These are phyloP conservation scores for Viridothelium virens DNA, from an alignment of 495 filamentous ascomycete species.

Conservation along the genomic window DNA sequence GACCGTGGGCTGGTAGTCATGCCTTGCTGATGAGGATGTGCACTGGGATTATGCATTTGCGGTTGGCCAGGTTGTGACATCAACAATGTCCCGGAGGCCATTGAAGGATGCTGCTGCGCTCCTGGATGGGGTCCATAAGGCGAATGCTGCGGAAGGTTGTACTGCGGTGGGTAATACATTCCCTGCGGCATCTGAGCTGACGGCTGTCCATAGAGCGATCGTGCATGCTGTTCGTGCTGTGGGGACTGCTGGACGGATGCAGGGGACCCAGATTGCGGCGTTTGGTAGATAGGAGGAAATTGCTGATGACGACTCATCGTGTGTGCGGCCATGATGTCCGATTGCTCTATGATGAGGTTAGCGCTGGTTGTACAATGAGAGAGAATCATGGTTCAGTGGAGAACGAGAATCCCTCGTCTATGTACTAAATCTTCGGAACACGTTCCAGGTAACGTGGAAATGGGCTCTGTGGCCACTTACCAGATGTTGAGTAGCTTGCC, in stretches of 20 bases:
- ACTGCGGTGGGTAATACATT: slow-evolving; percentile 69
- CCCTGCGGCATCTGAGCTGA: slow-evolving; percentile 62
- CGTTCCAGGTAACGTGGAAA: not conserved
- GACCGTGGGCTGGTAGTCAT: slow-evolving; percentile 55
- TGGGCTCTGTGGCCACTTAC: slow-evolving; percentile 23
- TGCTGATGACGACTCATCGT: slow-evolving; percentile 73
- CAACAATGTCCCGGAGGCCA: slow-evolving; percentile 53
- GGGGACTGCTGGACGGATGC: slow-evolving; percentile 82
- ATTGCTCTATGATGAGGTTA: slow-evolving; percentile 50
- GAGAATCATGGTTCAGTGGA: too few relatives aligned
- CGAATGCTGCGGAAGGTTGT: slow-evolving; percentile 66
- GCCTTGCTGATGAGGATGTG: slow-evolving; percentile 42
- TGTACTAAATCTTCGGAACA: too few relatives aligned
- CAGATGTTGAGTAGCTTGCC: slow-evolving; percentile 37
- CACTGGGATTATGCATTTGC: slow-evolving; percentile 42
- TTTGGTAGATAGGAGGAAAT: slow-evolving; percentile 93
- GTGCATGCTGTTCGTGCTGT: slow-evolving; percentile 78
- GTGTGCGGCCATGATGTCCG: slow-evolving; percentile 83
- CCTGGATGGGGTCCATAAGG: slow-evolving; percentile 66
- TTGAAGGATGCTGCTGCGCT: slow-evolving; percentile 57
- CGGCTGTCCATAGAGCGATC: slow-evolving; percentile 75
- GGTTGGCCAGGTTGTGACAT: slow-evolving; percentile 46
- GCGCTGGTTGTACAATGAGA: not conserved
- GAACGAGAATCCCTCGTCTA: too few relatives aligned
- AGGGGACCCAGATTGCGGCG: slow-evolving; percentile 90